Evolutionary conservation across 2,329 filamentous ascomycete species (phyloP).

Genomic region (Penicillium sp.): DNA sequence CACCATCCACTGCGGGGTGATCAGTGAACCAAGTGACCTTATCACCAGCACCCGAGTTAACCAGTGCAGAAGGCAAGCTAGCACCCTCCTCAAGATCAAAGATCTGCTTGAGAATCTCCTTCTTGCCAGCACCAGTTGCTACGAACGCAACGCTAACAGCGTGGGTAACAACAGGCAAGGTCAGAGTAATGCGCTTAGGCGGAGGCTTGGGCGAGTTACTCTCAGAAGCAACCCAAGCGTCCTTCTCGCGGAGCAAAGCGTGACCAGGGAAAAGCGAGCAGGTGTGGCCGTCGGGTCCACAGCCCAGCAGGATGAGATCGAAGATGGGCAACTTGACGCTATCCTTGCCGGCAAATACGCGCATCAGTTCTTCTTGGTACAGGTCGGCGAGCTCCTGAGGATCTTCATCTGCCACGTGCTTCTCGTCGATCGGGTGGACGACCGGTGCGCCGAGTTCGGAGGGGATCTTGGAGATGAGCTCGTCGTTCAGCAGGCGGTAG

Average conservation of each 20-base stretch:
- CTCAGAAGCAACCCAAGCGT: conserved; percentile 89
- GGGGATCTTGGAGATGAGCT: conserved; percentile 86
- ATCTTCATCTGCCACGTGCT: conserved; percentile 68
- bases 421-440: conserved; percentile 73
- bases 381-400: conserved; percentile 87
- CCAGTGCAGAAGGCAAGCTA: conserved; percentile 76
- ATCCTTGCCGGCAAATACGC: conserved; percentile 83
- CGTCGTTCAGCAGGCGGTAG: conserved; percentile 79
- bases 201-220: conserved; percentile 94
- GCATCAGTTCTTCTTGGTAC: conserved; percentile 85
- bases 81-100: conserved; percentile 72
- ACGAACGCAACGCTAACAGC: conserved; percentile 85
- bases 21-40: conserved; percentile 96
- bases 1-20: conserved; percentile 75
- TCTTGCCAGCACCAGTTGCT: conserved; percentile 83
- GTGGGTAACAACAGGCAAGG: conserved; percentile 83
- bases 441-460: conserved; percentile 60
- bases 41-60: conserved; percentile 80
- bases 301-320: conserved; percentile 87
- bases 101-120: conserved; percentile 86
- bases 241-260: conserved; percentile 75
- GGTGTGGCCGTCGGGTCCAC: conserved; percentile 93
- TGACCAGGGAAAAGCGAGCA: conserved; percentile 95
- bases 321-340: conserved; percentile 93
- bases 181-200: conserved; percentile 83